Base-by-base conservation (phyloP, 345 rosid species). In the Eucalyptus pauciflora region DNA sequence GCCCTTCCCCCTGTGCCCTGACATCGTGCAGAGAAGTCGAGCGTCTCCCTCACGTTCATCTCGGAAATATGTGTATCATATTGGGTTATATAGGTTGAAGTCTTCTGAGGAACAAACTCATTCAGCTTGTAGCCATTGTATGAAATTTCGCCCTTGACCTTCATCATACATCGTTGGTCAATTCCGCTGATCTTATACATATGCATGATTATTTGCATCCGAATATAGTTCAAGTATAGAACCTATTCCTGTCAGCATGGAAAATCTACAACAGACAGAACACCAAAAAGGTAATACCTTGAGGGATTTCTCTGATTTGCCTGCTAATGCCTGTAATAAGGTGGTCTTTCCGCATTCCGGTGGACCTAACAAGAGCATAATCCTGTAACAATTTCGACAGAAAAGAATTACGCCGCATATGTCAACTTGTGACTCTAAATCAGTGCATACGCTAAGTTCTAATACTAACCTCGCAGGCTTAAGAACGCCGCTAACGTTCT, bases 281-380 rank as follows among this genome's bases (percentile, higher is more conserved):
- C 33, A 67, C 20, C 20, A 8, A 49, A 46, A 46, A 25, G 54
- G 54, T 85, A 15, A 85, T 45, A 93, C 96, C 95, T 91, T 90
- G 86, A 95, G 92, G 88, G 94, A 91, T 69, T 64, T 67, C 46
- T 92, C 86, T 5, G 91, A 91, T 85, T 88, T 92, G 69, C 93
- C 96, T 16, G 96, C 89, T 27, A 95, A 92, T 56, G 95, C 94
- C 87, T 90, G 88, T 85, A 93, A 89, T 17, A 95, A 81, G 58
- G 95, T 92, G 60, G 94, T 93, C 88, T 93, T 95, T 64, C 95
- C 96, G 49, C 94, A 90, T 16, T 94, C 93, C 2, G 94, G 94
- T 43, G 94, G 95, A 16, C 95, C 94, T 27, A 94, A 92, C 91
- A 95, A 89, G 54, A 93, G 83, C 9, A 93, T 93, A 91, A 92